Evolutionary conservation across 75 land plant genomes (phyloP).

Genomic region (Cunninghamia lanceolata): DNA sequence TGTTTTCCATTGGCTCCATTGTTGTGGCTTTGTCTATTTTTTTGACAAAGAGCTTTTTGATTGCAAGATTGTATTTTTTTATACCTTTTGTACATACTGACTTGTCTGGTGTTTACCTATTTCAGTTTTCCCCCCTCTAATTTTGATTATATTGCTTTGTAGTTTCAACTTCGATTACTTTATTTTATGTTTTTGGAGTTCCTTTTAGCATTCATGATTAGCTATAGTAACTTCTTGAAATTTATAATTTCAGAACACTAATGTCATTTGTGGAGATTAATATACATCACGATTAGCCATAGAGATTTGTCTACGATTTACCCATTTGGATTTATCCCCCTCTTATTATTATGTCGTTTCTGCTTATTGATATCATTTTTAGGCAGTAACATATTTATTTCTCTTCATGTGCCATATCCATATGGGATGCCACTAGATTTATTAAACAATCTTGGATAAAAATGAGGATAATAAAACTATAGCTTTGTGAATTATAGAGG

Average conservation of each 20-base stretch:
- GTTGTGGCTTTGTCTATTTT: background rate
- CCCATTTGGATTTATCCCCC: background rate
- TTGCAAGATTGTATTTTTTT: background rate
- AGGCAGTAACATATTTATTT: background rate
- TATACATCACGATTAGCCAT: background rate
- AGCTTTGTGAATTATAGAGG: background rate
- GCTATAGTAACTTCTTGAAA: too few species aligned
- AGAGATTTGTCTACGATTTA: background rate
- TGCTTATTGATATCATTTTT: background rate
- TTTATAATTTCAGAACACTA: too few species aligned
- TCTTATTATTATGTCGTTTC: background rate
- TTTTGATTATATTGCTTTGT: too few species aligned
- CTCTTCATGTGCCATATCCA: background rate
- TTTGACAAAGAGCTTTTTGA: too few species aligned
- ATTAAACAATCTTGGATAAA: background rate
- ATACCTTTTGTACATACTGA: background rate
- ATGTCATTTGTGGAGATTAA: background rate
- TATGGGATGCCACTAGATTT: background rate
- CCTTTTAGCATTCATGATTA: too few species aligned
- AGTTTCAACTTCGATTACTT: too few species aligned
- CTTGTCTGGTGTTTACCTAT: background rate
- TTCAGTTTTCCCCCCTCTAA: too few species aligned
- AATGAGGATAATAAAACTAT: background rate
- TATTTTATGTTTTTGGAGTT: too few species aligned
- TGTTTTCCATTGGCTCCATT: background rate